Evolutionary conservation across 2,329 filamentous ascomycete species (phyloP).

Genomic region (Calonectria honghensis): DNA sequence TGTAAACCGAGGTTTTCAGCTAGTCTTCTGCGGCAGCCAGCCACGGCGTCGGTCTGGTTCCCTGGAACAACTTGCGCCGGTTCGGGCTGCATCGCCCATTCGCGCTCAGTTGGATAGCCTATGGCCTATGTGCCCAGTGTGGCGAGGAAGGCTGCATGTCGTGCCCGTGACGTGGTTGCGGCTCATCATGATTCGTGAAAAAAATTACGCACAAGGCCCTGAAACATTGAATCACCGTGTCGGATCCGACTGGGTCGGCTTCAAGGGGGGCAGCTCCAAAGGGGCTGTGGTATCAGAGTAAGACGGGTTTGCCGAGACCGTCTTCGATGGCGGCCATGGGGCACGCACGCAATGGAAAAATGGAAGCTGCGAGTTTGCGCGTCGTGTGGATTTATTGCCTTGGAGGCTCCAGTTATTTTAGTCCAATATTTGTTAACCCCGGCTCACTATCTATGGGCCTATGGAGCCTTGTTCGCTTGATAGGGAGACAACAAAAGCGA

Average conservation of each 20-base stretch:
- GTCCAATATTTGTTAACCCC: not conserved
- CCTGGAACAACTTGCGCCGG: not conserved
- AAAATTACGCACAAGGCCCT: not conserved
- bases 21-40: slow-evolving; percentile 2
- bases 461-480: not conserved
- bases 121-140: not conserved
- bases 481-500: not conserved
- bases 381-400: not conserved
- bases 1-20: not conserved
- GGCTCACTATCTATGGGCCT: not conserved
- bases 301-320: not conserved
- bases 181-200: not conserved
- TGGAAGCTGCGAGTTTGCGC: not conserved
- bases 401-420: not conserved
- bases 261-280: not conserved
- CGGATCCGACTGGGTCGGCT: not conserved
- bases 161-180: not conserved
- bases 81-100: not conserved
- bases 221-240: not conserved
- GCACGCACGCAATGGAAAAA: not conserved
- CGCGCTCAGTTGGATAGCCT: too few species aligned
- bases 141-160: not conserved
- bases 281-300: not conserved
- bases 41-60: not conserved
- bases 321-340: not conserved